Evolutionary conservation across 2,329 filamentous ascomycete genomes (phyloP), one percentile per base, ranked within the genome.

Genomic region (Thelonectria rubi): DNA sequence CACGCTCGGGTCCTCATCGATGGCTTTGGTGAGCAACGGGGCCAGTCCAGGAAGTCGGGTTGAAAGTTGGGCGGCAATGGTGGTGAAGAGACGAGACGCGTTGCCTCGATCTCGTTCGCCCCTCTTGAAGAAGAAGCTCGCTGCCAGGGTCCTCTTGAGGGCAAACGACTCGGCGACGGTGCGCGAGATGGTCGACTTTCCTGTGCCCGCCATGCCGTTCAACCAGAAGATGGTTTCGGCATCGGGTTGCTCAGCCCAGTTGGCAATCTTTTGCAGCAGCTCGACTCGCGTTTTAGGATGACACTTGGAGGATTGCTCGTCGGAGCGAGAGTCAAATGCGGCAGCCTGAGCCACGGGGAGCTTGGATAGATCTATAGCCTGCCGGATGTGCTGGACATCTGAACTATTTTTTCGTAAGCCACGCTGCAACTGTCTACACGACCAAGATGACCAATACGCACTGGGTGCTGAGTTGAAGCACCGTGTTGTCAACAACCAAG

Each of bases 181-280:
- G 70, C 76, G 72, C 7, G 66, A 73, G 4, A 80, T 75, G 8
- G 76, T 80, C 1, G 77, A 80, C 52, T 80, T 80, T 2, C 77
- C 77, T 0, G 75, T 79, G 1, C 77, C 77, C 1, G 76, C 77
- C 71, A 78, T 78, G 2, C 77, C 77, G 5, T 75, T 75, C 0
- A 80, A 69, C 77, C 74, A 80, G 49, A 78, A 77, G 3, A 79
- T 69, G 3, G 63, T 42, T 18, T 76, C 58, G n/a, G 48, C 55
- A 8, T 64, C 15, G 3, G 55, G 49, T 17, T 68, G 47, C 2
- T 65, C 55, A 6, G 45, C 3, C 63, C 63, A 65, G 2, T 18
- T 0, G 4, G 24, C 20, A 10, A 72, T 63, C 4, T 67, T 24
- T 1, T 50, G 2, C 1, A 78, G 69, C 5, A 80, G 69, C 0